Conservation (phyloP, 768 basidiomycete genomes). For the Myochromella boudieri region DNA sequence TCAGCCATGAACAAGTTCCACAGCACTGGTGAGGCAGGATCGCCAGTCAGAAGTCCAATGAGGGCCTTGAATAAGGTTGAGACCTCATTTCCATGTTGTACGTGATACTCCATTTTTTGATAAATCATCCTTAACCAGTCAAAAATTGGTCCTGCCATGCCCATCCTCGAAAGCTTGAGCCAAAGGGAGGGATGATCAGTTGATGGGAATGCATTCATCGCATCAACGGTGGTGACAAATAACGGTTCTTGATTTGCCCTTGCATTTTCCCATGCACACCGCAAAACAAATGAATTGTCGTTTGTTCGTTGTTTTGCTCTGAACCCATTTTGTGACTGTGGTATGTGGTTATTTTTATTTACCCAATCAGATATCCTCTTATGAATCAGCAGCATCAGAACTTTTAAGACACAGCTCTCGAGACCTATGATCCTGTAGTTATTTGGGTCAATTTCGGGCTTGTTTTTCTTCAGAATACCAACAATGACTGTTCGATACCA, state of each 20-base stretch:
- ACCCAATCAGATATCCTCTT: conserved; percentile 9
- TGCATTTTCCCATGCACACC: too few species aligned
- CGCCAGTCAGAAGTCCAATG: not conserved
- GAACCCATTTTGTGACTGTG: conserved; percentile 20
- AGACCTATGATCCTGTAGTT: conserved; percentile 27
- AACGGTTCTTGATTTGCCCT: too few species aligned
- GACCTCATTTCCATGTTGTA: not conserved
- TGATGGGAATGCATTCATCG: conserved; percentile 17
- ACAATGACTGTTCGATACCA: conserved; percentile 19
- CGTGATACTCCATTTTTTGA: conserved; percentile 6
- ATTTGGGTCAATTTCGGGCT: conserved; percentile 15
- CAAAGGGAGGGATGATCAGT: conserved; percentile 17
- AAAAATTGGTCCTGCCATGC: conserved; percentile 6
- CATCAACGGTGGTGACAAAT: too few species aligned
- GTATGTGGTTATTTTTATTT: not conserved
- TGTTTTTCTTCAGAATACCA: conserved; percentile 21
- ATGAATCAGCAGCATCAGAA: conserved; percentile 24
- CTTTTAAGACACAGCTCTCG: conserved; percentile 28
- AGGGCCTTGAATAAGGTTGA: not conserved
- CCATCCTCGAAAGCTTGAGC: conserved; percentile 6
- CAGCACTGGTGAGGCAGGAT: conserved; percentile 1
- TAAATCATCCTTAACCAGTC: conserved; percentile 16
- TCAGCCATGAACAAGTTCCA: conserved; percentile 9
- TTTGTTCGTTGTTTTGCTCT: conserved; percentile 19
- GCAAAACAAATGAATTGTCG: too few species aligned